Conservation (phyloP, 1,284 basidiomycete genomes). For the Bjerkandera adusta region DNA sequence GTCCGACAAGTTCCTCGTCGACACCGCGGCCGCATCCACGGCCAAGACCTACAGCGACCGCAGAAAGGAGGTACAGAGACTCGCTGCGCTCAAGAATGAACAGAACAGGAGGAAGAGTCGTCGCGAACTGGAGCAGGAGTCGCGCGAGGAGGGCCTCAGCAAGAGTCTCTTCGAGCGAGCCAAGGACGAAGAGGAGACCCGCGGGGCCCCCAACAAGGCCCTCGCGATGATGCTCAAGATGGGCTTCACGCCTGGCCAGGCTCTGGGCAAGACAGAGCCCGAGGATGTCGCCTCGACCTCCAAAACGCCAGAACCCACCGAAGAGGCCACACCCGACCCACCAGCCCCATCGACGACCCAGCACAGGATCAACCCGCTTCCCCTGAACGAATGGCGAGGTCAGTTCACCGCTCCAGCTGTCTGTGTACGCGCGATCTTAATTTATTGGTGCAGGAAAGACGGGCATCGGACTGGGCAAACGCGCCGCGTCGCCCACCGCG, state of each 20-base stretch:
- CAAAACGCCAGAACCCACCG: neutral
- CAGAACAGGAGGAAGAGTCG: constrained; percentile 60
- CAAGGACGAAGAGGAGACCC: constrained; percentile 57
- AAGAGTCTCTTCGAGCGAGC: constrained; percentile 78
- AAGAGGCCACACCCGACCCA: neutral
- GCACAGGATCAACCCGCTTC: constrained; percentile 62
- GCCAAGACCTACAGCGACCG: constrained; percentile 65
- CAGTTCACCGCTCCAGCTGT: constrained; percentile 21
- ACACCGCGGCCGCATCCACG: constrained; percentile 28
- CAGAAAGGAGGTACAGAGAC: constrained; percentile 60
- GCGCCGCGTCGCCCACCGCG: constrained; percentile 58
- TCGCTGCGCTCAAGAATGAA: constrained; percentile 59
- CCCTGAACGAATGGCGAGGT: constrained; percentile 78
- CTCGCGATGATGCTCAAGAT: constrained; percentile 87
- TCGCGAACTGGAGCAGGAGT: constrained; percentile 69
- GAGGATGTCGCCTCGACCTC: neutral
- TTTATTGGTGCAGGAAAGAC: constrained; percentile 55
- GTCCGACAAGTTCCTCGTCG: constrained; percentile 76
- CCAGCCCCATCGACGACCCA: constrained; percentile 6
- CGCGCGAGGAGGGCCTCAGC: constrained; percentile 71
- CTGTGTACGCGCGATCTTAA: constrained; percentile 2
- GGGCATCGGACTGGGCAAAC: constrained; percentile 73
- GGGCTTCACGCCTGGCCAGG: constrained; percentile 81
- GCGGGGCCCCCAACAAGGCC: constrained; percentile 57
- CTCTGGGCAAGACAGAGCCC: constrained; percentile 52